These are phyloP conservation scores for Leptomonas seymouri DNA, from an alignment of 208 protist species.

Conservation along the genomic window DNA sequence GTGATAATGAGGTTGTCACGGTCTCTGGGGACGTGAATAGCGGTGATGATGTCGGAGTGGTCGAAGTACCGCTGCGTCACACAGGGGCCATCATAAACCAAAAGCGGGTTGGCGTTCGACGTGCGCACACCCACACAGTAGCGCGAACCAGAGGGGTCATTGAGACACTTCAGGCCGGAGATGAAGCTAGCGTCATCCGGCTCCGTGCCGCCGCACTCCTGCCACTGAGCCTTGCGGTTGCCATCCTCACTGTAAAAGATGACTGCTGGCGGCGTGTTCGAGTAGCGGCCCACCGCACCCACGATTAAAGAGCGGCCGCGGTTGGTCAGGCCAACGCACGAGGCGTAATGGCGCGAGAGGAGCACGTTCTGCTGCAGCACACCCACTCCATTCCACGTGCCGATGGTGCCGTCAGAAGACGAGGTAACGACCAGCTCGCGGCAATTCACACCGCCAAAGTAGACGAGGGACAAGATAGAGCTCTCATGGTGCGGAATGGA, in stretches of 20 bases:
- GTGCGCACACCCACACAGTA: slow-evolving; percentile 73
- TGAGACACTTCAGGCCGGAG: slow-evolving; percentile 67
- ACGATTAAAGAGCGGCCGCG: slow-evolving; percentile 76
- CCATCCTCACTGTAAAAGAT: slow-evolving; percentile 74
- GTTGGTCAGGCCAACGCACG: slow-evolving; percentile 82
- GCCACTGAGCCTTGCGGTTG: slow-evolving; percentile 68
- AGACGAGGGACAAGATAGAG: slow-evolving; percentile 81
- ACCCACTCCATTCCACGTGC: slow-evolving; percentile 78
- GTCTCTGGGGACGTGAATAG: slow-evolving; percentile 72
- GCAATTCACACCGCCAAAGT: slow-evolving; percentile 44
- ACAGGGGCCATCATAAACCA: slow-evolving; percentile 69
- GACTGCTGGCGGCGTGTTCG: slow-evolving; percentile 65
- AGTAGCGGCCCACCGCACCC: slow-evolving; percentile 56
- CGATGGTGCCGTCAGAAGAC: slow-evolving; percentile 82
- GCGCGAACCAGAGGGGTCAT: slow-evolving; percentile 35
- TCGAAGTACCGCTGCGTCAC: slow-evolving; percentile 74
- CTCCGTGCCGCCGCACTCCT: slow-evolving; percentile 74
- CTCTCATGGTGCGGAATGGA: slow-evolving; percentile 58
- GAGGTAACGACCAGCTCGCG: slow-evolving; percentile 85
- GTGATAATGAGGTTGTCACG: slow-evolving; percentile 73
- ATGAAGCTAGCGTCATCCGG: slow-evolving; percentile 74
- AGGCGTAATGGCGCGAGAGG: slow-evolving; percentile 84
- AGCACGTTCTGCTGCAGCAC: slow-evolving; percentile 72
- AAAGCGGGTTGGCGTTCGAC: slow-evolving; percentile 41
- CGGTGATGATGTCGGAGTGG: slow-evolving; percentile 86